Evolutionary conservation across 208 protist genomes (phyloP), one percentile per base, ranked within the genome.

Genomic region (Herpetomonas muscarum): DNA sequence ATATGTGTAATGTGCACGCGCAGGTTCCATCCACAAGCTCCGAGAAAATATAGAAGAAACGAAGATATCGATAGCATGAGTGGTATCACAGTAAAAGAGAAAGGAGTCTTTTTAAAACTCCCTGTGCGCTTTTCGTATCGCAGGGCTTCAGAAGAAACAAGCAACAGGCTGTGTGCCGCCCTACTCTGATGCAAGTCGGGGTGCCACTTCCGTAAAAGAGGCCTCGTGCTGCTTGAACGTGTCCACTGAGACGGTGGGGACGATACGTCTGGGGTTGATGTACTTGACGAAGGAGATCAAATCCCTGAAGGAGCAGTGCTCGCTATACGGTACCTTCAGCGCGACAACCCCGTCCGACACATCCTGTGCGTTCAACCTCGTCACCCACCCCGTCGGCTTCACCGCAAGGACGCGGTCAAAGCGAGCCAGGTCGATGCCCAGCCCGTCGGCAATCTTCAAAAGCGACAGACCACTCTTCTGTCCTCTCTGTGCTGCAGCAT

Each of bases 241-340:
- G 13, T 81, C 74, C 48, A 65, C 28, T 0, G 85, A 92, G 4
- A 96, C 89, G 1, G 89, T 92, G 15, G 89, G 86, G 2, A 92
- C 59, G 7, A 96, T 65, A 2, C 45, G 50, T 0, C 28, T 34
- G 0, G 89, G 89, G 67, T 93, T 91, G 7, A 93, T 36, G 45
- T 84, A 73, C 34, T 29, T 55, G 4, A 93, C 86, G 73, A 96
- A 96, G 24, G 73, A 56, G 13, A 91, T 29, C 58, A 96, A 65
- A 57, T 96, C 89, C 7, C 70, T 51, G 64, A 96, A 93, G 52
- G 73, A 79, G 61, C 79, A 79, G 76, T 96, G 89, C 61, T 96
- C 89, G 55, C 84, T 92, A 61, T 96, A 96, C 6, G 89, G 86
- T 1, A 96, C 65, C 25, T 70, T 56, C 9, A 94, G 64, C 24